Evolutionary conservation across 768 basidiomycete genomes (phyloP), one percentile per base, ranked within the genome.

Genomic region (Auricularia heimuer): DNA sequence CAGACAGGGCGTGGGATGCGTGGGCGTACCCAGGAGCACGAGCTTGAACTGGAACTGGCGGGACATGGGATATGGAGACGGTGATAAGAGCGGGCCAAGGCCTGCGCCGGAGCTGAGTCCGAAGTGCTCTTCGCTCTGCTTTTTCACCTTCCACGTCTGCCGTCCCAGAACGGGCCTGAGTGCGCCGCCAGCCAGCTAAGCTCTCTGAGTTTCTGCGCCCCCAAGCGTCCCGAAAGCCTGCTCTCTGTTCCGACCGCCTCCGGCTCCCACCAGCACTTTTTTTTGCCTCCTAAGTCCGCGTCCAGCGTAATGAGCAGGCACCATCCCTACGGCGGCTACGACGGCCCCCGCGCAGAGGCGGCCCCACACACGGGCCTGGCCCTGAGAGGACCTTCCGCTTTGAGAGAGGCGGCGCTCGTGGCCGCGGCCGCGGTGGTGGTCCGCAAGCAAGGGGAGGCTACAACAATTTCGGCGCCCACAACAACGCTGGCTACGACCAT

Each of bases 1-100:
- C 54, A 10, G 24, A 16, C 63, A 67, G 29, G n/a, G 37, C 62
- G 8, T 29, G n/a, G 12, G 64, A 45, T 0, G 16, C 7, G 39
- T 56, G 36, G 14, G 79, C 83, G 68, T 67, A 92, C 97, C 97
- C 67, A 98, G 85, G 58, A 98, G 85, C 68, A 98, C 96, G 69
- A 98, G 89, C 76, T 98, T 98, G 81, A 96, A 97, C 77, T 93
- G 92, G 70, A 83, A 90, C 78, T 94, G 92, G 75, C 90, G 91
- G 66, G 92, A 92, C 92, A 94, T 95, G 77, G 77, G 74, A 73
- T 65, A 68, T 69, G 67, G 68, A 70, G 72, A 69, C 65, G 69
- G 67, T 61, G 64, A 63, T 70, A n/a, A 54, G 54, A n/a, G 54
- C 29, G 54, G 29, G 54, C 54, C 54, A 29, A 54, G 18, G 54